These are phyloP conservation scores for Hypoxylon rubiginosum DNA, from an alignment of 2,329 filamentous ascomycete genomes.

Conservation along the genomic window DNA sequence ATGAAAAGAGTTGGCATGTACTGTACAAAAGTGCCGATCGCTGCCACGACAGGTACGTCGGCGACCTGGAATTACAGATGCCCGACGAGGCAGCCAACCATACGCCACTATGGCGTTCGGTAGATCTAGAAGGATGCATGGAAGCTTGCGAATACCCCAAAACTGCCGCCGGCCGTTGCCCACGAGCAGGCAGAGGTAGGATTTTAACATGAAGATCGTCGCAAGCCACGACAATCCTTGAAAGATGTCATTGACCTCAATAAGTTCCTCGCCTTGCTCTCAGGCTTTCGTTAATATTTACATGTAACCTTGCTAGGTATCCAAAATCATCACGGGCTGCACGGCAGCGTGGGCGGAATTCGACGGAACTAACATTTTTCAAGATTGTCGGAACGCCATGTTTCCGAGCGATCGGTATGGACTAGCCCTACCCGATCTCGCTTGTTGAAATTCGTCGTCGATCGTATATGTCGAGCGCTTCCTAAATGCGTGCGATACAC, in stretches of 20 bases:
- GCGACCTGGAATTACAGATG: slow-evolving; percentile 40
- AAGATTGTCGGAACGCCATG: slow-evolving; percentile 37
- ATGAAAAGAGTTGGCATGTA: slow-evolving; percentile 12
- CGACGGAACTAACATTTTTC: slow-evolving; percentile 12
- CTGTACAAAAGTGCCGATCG: slow-evolving; percentile 29
- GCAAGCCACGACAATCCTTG: slow-evolving; percentile 23
- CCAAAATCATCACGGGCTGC: slow-evolving; percentile 10
- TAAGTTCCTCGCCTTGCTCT: slow-evolving; percentile 1
- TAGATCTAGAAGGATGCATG: slow-evolving; percentile 44
- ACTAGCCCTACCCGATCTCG: slow-evolving; percentile 34
- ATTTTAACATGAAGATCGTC: slow-evolving; percentile 30
- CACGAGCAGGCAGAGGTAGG: background rate
- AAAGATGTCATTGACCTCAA: slow-evolving; percentile 1
- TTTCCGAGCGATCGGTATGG: slow-evolving; percentile 40
- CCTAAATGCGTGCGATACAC: slow-evolving; percentile 7
- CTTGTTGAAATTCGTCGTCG: slow-evolving; percentile 20
- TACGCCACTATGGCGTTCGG: slow-evolving; percentile 17
- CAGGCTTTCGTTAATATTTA: background rate
- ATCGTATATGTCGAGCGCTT: slow-evolving; percentile 20
- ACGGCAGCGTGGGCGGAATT: background rate
- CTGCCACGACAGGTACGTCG: slow-evolving; percentile 28
- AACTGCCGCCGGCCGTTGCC: slow-evolving; percentile 30
- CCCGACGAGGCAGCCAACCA: slow-evolving; percentile 44
- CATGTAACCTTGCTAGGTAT: background rate
- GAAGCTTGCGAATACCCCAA: slow-evolving; percentile 31